These are phyloP conservation scores for Phytophthora hybrid DNA, from an alignment of 352 stramenopile species.

Conservation along the genomic window DNA sequence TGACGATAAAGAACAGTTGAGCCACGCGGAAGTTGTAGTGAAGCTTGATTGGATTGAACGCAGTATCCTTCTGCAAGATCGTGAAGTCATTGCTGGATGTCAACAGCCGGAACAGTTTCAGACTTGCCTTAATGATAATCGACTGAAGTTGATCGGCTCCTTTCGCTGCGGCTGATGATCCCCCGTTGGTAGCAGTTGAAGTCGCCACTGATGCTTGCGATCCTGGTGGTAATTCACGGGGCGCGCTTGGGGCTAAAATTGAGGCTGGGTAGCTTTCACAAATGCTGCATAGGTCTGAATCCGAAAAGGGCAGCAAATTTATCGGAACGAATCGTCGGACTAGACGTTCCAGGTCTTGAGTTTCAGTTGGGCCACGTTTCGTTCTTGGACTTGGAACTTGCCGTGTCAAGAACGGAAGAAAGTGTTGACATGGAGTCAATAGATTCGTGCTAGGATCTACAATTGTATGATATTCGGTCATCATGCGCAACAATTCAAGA, in stretches of 20 bases:
- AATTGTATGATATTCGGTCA: constrained; percentile 51
- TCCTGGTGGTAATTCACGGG: not conserved
- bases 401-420: constrained; percentile 43
- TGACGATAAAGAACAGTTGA: constrained; percentile 58
- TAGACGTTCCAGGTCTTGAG: constrained; percentile 36
- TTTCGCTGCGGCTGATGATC: constrained; percentile 18
- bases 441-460: constrained; percentile 49
- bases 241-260: not conserved
- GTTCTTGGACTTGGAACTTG: constrained; percentile 17
- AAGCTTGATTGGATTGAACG: constrained; percentile 43
- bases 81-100: constrained; percentile 44
- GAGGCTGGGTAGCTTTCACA: constrained; percentile 42
- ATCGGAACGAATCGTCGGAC: constrained; percentile 48
- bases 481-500: constrained; percentile 57
- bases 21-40: constrained; percentile 58
- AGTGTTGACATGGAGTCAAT: constrained; percentile 35
- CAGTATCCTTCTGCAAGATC: constrained; percentile 14
- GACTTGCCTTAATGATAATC: constrained; percentile 61
- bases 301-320: constrained; percentile 36
- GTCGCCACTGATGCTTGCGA: not conserved
- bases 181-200: not conserved
- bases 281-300: constrained; percentile 62
- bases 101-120: constrained; percentile 62
- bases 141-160: constrained; percentile 48
- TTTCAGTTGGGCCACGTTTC: not conserved